A percentile compares a stretch with the other conserved stretches of the same genome.
Conservation (phyloP, 2,329 filamentous ascomycete genomes). For the Diplodia mutila region DNA sequence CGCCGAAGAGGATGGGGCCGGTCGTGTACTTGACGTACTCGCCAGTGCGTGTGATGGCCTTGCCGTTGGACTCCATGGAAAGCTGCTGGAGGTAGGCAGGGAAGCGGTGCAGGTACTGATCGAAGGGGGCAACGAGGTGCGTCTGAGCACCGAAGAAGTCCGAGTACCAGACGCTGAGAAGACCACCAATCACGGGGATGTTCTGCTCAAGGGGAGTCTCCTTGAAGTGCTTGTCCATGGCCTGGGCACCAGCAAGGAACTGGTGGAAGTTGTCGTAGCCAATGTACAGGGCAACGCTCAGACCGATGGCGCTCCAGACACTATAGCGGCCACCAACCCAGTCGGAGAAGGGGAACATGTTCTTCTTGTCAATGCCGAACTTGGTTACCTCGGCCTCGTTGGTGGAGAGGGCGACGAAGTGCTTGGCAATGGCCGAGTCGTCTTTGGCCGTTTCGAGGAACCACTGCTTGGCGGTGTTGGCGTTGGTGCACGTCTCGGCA, state of each 20-base stretch:
- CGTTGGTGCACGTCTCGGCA: slow-evolving; percentile 94
- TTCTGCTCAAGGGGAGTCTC: slow-evolving; percentile 90
- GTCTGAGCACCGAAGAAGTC: slow-evolving; percentile 99
- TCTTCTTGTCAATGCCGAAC: slow-evolving; percentile 97
- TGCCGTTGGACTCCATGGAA: slow-evolving; percentile 99
- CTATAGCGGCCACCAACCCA: slow-evolving; percentile 99
- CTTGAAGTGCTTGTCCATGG: slow-evolving; percentile 98
- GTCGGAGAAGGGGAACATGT: slow-evolving; percentile 99
- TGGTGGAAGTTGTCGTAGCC: slow-evolving; percentile 97
- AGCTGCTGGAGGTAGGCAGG: slow-evolving; percentile 98
- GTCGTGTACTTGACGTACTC: slow-evolving; percentile 96
- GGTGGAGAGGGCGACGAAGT: slow-evolving; percentile 97
- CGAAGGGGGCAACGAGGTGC: slow-evolving; percentile 95
- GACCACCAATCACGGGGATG: slow-evolving; percentile 88
- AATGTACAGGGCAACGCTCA: slow-evolving; percentile 92
- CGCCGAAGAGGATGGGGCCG: slow-evolving; percentile 92
- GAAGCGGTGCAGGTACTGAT: slow-evolving; percentile 99
- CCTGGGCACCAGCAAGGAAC: slow-evolving; percentile 91
- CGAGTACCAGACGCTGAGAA: slow-evolving; percentile 97
- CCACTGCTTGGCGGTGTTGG: slow-evolving; percentile 95
- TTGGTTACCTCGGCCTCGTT: slow-evolving; percentile 95
- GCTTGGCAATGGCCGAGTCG: slow-evolving; percentile 79
- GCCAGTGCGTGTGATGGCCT: slow-evolving; percentile 87
- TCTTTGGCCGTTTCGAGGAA: slow-evolving; percentile 88
- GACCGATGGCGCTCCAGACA: slow-evolving; percentile 97